Evolutionary conservation across 805 yeast species (phyloP).

Genomic region (Candida xyloterini): DNA sequence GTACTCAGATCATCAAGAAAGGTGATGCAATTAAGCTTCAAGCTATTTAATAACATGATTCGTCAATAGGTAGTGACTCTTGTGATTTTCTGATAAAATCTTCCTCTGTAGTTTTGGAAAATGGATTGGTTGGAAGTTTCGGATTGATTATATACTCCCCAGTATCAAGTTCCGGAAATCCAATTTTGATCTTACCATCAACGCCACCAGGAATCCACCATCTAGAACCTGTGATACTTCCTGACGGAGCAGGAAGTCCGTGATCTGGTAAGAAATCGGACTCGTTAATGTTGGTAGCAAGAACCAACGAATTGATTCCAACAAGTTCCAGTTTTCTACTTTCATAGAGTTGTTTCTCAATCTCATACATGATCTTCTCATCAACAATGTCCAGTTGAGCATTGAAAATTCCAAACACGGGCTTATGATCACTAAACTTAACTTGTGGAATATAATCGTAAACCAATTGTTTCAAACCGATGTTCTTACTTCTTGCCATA

Average conservation of each 20-base stretch:
- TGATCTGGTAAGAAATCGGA: constrained; percentile 23
- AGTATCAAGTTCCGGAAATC: constrained; percentile 43
- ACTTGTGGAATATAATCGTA: constrained; percentile 61
- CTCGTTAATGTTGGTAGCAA: constrained; percentile 21
- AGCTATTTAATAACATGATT: constrained; percentile 34
- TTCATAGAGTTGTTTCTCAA: constrained; percentile 57
- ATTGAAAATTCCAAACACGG: constrained; percentile 72
- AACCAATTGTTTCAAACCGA: constrained; percentile 51
- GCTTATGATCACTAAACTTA: constrained; percentile 83
- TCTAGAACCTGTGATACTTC: constrained; percentile 55
- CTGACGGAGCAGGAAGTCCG: constrained; percentile 83
- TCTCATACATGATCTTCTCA: constrained; percentile 45
- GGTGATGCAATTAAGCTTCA: constrained; percentile 64
- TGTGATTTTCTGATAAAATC: constrained; percentile 42
- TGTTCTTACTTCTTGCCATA: constrained; percentile 49
- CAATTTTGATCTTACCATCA: constrained; percentile 57
- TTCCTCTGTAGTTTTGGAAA: constrained; percentile 47
- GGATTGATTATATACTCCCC: constrained; percentile 63
- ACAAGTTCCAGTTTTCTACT: constrained; percentile 45
- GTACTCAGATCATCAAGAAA: constrained; percentile 55
- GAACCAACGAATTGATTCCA: constrained; percentile 30
- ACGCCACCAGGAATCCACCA: constrained; percentile 88
- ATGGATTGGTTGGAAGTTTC: constrained; percentile 68
- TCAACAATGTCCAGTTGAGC: constrained; percentile 66
- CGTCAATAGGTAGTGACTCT: background rate